These are phyloP conservation scores for Ogataea wickerhamii DNA, from an alignment of 805 yeast genomes.

Conservation along the genomic window DNA sequence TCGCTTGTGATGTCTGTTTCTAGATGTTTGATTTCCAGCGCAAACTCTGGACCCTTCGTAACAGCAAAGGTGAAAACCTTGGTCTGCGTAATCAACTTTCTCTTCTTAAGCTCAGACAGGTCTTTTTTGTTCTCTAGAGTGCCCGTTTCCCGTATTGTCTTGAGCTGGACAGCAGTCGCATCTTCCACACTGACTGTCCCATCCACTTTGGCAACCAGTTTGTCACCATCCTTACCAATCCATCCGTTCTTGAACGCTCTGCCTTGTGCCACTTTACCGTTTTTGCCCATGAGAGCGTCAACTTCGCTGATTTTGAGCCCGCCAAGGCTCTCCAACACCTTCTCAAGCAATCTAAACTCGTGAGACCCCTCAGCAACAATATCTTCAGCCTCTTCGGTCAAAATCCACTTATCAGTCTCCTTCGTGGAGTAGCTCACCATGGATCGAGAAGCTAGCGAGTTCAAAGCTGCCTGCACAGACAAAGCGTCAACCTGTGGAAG, in stretches of 20 bases:
- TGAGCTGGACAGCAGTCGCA: slow-evolving; percentile 61
- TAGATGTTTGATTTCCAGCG: slow-evolving; percentile 69
- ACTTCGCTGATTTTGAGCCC: slow-evolving; percentile 82
- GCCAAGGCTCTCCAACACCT: slow-evolving; percentile 69
- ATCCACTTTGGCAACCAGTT: slow-evolving; percentile 58
- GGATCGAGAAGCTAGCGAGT: slow-evolving; percentile 77
- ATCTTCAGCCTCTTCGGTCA: slow-evolving; percentile 79
- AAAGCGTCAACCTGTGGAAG: slow-evolving; percentile 67
- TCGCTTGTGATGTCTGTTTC: slow-evolving; percentile 96
- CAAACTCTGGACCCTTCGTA: slow-evolving; percentile 79
- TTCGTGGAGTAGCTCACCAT: slow-evolving; percentile 72
- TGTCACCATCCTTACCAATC: slow-evolving; percentile 86
- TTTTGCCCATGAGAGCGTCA: slow-evolving; percentile 64
- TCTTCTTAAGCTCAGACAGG: slow-evolving; percentile 83
- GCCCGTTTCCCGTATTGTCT: slow-evolving; percentile 54
- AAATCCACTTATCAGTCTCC: slow-evolving; percentile 72
- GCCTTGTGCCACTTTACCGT: slow-evolving; percentile 93
- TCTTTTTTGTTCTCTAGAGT: slow-evolving; percentile 56
- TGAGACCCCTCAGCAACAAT: slow-evolving; percentile 83
- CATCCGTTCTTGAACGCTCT: slow-evolving; percentile 97
- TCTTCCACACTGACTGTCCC: slow-evolving; percentile 54
- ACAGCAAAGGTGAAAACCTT: slow-evolving; percentile 75
- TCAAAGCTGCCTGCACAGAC: slow-evolving; percentile 74
- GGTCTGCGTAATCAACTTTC: slow-evolving; percentile 73
- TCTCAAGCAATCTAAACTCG: slow-evolving; percentile 74